phyloP scores from a whole-genome alignment of 148 eudicot genomes.

The Polygonum aviculare region DNA sequence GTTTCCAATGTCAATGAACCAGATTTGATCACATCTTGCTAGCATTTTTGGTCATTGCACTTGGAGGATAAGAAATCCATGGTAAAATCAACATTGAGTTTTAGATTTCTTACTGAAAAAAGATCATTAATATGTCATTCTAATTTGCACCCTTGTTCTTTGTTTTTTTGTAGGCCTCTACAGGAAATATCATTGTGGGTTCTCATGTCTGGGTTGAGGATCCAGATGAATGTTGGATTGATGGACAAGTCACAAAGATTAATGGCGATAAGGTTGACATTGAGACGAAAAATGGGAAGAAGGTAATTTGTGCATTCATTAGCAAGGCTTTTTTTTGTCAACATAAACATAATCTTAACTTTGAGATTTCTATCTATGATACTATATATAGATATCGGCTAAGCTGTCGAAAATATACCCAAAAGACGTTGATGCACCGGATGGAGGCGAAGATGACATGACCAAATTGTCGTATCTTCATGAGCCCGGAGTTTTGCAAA shows the following conservation, averaged over 20 bases:
- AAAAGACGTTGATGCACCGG: conserved; percentile 84
- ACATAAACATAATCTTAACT: neutral
- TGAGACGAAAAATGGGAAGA: conserved; percentile 33
- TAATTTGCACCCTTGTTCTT: neutral
- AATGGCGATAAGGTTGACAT: conserved; percentile 37
- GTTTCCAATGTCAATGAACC: neutral
- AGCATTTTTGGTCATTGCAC: neutral
- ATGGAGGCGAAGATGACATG: conserved; percentile 97
- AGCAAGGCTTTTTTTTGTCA: neutral
- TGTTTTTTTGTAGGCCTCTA: conserved; percentile 1
- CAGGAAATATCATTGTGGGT: conserved; percentile 26
- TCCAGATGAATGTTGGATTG: conserved; percentile 45
- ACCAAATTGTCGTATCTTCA: conserved; percentile 86
- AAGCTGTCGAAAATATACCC: conserved; percentile 55
- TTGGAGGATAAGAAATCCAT: neutral
- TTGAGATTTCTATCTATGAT: neutral
- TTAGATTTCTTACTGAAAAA: neutral
- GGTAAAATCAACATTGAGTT: neutral
- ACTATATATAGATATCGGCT: conserved; percentile 37
- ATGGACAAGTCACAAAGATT: conserved; percentile 47
- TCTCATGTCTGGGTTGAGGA: conserved; percentile 64
- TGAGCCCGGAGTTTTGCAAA: conserved; percentile 91
- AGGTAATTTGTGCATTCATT: conserved; percentile 20
- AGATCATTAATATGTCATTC: neutral
- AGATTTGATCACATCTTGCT: neutral